Evolutionary conservation across 1,284 basidiomycete species (phyloP), one percentile per base, ranked within the genome.

Genomic region (Ustilago trichophora): DNA sequence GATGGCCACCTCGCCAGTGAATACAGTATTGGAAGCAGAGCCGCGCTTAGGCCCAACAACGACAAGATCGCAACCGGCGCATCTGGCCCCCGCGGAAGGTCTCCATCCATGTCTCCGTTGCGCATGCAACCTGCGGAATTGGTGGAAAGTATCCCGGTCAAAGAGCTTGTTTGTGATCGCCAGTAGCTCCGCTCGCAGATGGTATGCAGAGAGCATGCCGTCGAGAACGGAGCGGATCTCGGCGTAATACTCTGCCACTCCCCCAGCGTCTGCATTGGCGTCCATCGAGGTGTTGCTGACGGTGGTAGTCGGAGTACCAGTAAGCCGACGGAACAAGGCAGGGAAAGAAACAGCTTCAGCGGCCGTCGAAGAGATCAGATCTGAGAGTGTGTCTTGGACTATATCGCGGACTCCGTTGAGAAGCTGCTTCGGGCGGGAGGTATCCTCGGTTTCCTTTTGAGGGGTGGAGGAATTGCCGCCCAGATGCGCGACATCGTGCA

Each of bases 191-290:
- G 90, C 89, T 69, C 98, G 93, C 6, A 90, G 88, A 19, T 90
- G 88, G 83, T 97, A 98, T 2, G 92, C 91, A 73, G 94, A 92
- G 66, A 98, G 84, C 92, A 98, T 98, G 25, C 92, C 90, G 0
- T 89, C 90, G 19, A 98, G 84, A 55, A 98, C 93, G 4, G 88
- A 87, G 37, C 93, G 87, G 82, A 98, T 95, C 82, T 98, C 93
- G 27, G 90, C 88, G 80, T 98, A 98, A 87, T 58, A 71, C 63
- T 29, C 76, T 18, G 60, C 59, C 18, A 33, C 46, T 11, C 51
- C 59, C 4, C 42, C 47, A 11, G 33, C 21, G 13, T 15, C 25
- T 29, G 25, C n/a, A n/a, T n/a, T 42, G 24, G 21, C 27, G 7
- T 53, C 8, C 79, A 77, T 3, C 73, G 62, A n/a, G n/a, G n/a